phyloP scores from a whole-genome alignment of 108 stramenopile genomes.

The Pseudonitzschia delicatissima region DNA sequence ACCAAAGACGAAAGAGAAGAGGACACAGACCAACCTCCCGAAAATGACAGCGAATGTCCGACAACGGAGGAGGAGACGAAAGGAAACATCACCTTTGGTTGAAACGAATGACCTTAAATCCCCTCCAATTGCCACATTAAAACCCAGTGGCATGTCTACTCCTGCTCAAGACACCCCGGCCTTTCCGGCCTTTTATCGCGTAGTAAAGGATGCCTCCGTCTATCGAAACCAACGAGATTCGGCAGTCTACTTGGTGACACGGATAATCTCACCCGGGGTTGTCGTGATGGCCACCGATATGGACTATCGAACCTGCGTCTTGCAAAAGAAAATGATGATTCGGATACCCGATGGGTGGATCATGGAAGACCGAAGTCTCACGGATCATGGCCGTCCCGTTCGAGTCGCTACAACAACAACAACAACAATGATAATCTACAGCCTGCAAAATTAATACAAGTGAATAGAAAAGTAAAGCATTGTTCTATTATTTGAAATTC shows the following conservation, averaged over 20 bases:
- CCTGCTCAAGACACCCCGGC: constrained; percentile 12
- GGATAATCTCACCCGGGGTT: constrained; percentile 29
- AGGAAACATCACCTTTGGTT: background rate
- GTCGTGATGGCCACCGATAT: constrained; percentile 27
- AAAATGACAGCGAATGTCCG: background rate
- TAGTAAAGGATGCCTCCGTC: constrained; percentile 24
- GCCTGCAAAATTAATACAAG: too few relatives aligned
- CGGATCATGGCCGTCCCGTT: constrained; percentile 36
- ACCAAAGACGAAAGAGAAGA: background rate
- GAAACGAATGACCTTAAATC: background rate
- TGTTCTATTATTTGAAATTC: too few relatives aligned
- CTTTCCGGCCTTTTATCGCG: constrained; percentile 46
- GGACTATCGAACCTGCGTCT: constrained; percentile 12
- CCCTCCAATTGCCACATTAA: background rate
- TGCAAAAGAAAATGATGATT: constrained; percentile 26
- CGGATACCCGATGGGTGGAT: constrained; percentile 42
- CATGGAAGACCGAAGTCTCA: constrained; percentile 17
- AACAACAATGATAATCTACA: too few relatives aligned
- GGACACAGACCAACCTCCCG: background rate
- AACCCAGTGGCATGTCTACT: background rate
- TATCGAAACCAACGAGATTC: constrained; percentile 17
- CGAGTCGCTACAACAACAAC: background rate
- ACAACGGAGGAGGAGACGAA: background rate
- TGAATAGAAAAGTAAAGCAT: too few relatives aligned
- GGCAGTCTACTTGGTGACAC: constrained; percentile 14